Evolutionary conservation across 768 basidiomycete genomes (phyloP).

Genomic region (Leccinum subtestaceum): DNA sequence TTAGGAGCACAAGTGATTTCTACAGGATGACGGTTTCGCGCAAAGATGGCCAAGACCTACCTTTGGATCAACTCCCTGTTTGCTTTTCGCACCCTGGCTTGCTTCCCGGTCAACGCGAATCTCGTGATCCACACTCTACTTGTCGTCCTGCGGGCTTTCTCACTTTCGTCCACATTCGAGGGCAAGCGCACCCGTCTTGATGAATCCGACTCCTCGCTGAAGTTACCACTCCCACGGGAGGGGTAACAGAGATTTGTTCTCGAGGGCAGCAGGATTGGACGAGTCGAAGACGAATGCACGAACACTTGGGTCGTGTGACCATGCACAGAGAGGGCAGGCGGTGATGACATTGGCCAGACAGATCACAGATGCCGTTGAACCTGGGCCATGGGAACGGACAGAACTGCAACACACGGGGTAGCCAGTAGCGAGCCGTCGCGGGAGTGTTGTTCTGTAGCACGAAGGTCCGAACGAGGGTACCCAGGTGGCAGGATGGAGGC

Average conservation of each 20-base stretch:
- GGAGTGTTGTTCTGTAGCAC: slow-evolving; percentile 1
- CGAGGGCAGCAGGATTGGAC: slow-evolving; percentile 38
- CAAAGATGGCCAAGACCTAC: slow-evolving; percentile 34
- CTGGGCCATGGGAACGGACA: slow-evolving; percentile 34
- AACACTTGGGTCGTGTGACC: slow-evolving; percentile 9
- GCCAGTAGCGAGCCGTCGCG: slow-evolving; percentile 33
- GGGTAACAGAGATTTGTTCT: slow-evolving; percentile 59
- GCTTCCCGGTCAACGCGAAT: slow-evolving; percentile 16
- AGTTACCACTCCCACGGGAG: slow-evolving; percentile 45
- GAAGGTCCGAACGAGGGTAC: slow-evolving; percentile 10
- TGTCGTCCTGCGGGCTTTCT: slow-evolving; percentile 11
- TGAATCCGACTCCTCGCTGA: slow-evolving; percentile 26
- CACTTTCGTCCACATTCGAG: slow-evolving; percentile 16
- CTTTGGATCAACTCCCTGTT: slow-evolving; percentile 11
- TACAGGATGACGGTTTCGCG: background rate
- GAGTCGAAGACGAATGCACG: slow-evolving; percentile 21
- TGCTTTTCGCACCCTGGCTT: slow-evolving; percentile 27
- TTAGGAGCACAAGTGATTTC: background rate
- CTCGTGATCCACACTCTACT: background rate
- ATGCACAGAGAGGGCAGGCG: slow-evolving; percentile 22
- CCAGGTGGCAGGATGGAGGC: slow-evolving; percentile 24
- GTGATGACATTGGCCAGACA: slow-evolving; percentile 10
- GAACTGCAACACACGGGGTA: slow-evolving; percentile 26
- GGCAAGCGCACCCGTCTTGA: slow-evolving; percentile 10
- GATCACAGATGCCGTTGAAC: slow-evolving; percentile 20